Evolutionary conservation across 225 moss, liverwort and hornwort genomes (phyloP), one percentile per base, ranked within the genome.

Genomic region (Sphagnum contortum): DNA sequence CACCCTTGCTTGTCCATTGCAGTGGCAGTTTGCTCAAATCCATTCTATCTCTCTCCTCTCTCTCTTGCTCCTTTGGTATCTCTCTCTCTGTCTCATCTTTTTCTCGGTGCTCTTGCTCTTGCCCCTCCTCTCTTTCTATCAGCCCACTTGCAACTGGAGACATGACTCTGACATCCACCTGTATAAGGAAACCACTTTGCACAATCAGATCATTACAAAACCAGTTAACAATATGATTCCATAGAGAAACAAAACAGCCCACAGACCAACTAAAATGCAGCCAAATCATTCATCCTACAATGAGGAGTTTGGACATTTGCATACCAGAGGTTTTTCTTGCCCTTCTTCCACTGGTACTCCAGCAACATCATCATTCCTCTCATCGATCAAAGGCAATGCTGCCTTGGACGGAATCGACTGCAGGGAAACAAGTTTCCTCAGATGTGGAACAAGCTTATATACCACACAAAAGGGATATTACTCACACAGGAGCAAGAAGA

Each of bases 371-470:
- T 66, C 63, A 14, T 71, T 76, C 70, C 77, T 74, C 68, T 86
- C 86, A 11, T n/a, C 56, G n/a, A 60, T 53, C 58, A 66, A 67
- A 53, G 65, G 59, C 45, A 50, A 64, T 47, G 55, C 59, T 68
- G 63, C 67, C 62, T 75, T 86, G 44, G 73, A 69, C 0, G 86
- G 86, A 50, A 77, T 47, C 57, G 68, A 75, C 91, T 91, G 84
- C 47, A 72, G 69, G 46, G 56, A 12, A 6, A 47, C 55, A 48
- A 65, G 0, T 44, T 44, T 45, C 50, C 0, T 79, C 71, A 71
- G 4, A 29, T 29, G 29, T 29, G 29, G 29, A 29, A 29, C 29
- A 29, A 29, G 29, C 29, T 29, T 29, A 29, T 29, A 29, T 29
- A 29, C 29, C 29, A 29, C 29, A 29, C 29, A 29, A 29, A 29